These are phyloP conservation scores for Mortierella sp. DNA, from an alignment of 371 early-diverging fungal genomes.

Conservation along the genomic window DNA sequence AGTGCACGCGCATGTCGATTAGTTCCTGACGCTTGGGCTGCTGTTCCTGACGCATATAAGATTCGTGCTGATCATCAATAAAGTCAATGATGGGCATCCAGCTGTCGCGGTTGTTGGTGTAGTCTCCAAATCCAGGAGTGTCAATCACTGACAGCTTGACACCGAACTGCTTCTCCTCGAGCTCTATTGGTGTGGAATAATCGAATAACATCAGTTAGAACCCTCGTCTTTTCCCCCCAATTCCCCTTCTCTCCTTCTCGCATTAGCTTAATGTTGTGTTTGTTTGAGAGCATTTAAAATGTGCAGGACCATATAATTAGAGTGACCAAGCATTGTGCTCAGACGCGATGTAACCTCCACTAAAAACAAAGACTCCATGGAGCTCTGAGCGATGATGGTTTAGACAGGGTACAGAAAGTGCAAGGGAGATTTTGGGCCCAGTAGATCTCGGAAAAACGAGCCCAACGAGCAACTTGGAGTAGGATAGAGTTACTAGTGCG, in stretches of 20 bases:
- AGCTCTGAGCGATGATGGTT: too few species aligned
- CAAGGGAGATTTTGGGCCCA: too few species aligned
- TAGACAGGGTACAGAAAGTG: too few species aligned
- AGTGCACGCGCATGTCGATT: slow-evolving; percentile 92
- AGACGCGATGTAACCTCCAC: background rate
- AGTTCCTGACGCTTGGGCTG: slow-evolving; percentile 80
- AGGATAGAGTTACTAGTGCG: too few species aligned
- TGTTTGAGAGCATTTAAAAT: slow-evolving; percentile 24
- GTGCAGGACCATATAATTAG: slow-evolving; percentile 20
- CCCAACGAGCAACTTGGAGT: too few species aligned
- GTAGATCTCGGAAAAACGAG: too few species aligned
- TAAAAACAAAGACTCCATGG: too few species aligned
- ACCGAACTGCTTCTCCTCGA: slow-evolving; percentile 96
- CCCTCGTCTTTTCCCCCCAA: too few species aligned
- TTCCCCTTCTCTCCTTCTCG: background rate
- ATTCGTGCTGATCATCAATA: slow-evolving; percentile 95
- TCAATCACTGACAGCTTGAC: slow-evolving; percentile 92
- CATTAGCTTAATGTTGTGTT: slow-evolving; percentile 4
- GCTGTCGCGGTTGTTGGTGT: slow-evolving; percentile 89
- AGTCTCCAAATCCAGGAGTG: slow-evolving; percentile 93
- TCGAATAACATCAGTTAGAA: background rate
- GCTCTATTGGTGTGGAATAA: slow-evolving; percentile 61
- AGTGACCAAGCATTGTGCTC: slow-evolving; percentile 19
- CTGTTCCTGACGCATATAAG: slow-evolving; percentile 88
- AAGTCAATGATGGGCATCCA: slow-evolving; percentile 98